Evolutionary conservation across 306 rosid genomes (phyloP), one percentile per base, ranked within the genome.

Genomic region (Vigna trinervia): DNA sequence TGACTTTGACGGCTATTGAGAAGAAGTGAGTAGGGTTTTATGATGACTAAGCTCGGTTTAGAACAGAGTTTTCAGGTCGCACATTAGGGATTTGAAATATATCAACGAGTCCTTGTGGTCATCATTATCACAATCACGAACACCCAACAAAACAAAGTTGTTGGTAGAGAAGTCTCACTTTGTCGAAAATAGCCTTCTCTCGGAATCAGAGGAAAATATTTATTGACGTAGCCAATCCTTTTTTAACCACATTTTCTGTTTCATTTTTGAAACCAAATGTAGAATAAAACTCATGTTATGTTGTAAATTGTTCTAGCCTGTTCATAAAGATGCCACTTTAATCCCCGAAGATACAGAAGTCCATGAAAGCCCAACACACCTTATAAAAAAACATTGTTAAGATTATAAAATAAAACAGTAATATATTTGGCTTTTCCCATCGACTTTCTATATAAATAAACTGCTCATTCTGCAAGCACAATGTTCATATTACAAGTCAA

Each of bases 1-100:
- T 68, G 50, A 47, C 38, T 57, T 14, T 36, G 54, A 45, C 46
- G 20, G 14, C 28, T 78, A 43, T 11, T 54, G 78, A 34, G 69
- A 53, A 30, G 69, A 26, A 14, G 12, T 65, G 39, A 15, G 14
- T 32, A 11, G 61, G 73, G 23, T 72, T 52, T 68, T 30, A 12
- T 45, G 39, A 39, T n/a, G 59, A 8, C 8, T 39, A 67, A 22
- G 12, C 54, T 43, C 12, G 54, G 43, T 66, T 43, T 67, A 30
- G 47, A 69, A 69, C 28, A 48, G n/a, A 50, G 60, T 14, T 69
- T 67, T 19, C 1, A 12, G 47, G 75, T 20, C 0, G 9, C 12
- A 36, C 19, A 69, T 47, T 13, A 28, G 58, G 58, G 69, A 62
- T 34, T 62, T 34, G 14, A 19, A 39, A 17, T 65, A 1, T 19